Base-by-base conservation (phyloP, 208 protist genomes). In the Tritrichomonas foetus region DNA sequence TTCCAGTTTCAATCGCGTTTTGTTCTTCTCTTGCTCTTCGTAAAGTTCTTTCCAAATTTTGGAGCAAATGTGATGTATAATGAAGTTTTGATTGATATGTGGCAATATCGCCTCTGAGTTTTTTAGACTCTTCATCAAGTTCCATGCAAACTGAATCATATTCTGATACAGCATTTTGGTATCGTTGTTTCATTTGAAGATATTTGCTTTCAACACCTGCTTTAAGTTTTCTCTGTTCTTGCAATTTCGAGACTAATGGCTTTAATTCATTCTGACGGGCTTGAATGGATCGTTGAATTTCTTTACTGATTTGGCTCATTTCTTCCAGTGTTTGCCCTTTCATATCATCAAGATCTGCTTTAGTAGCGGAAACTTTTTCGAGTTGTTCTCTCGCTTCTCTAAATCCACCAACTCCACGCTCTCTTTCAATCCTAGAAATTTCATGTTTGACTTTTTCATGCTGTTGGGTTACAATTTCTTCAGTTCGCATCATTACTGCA, bases 121-220 rank as follows among this genome's bases (percentile, higher is more conserved):
- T 82, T 41, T 82, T 82, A 41, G n/a, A 82, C 50, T 82, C 74
- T 47, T 82, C 74, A 82, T 82, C 74, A n/a, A 82, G 20, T 53
- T 82, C 74, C n/a, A 47, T 82, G 74, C 74, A 82, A 14, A 36
- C 74, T 50, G 74, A 47, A 82, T 82, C 74, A 30, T 82, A 82
- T 53, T 82, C 74, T 11, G 41, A 44, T 44, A 47, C 74, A 11
- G 74, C 74, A 5, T 82, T 82, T 16, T 47, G 20, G 14, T 82
- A 47, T 20, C 74, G 36, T 36, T 82, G 33, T 25, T 82, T 82
- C 27, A 41, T 41, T 44, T 82, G 74, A 20, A 82, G 41, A 53
- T 82, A 82, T 30, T 82, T 82, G 74, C 41, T 82, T 44, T 82
- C 74, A 20, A 82, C 41, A 47, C 27, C 74, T n/a, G 74, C 74